phyloP scores from a whole-genome alignment of 2,329 filamentous ascomycete species.

The Aphanocladium album region DNA sequence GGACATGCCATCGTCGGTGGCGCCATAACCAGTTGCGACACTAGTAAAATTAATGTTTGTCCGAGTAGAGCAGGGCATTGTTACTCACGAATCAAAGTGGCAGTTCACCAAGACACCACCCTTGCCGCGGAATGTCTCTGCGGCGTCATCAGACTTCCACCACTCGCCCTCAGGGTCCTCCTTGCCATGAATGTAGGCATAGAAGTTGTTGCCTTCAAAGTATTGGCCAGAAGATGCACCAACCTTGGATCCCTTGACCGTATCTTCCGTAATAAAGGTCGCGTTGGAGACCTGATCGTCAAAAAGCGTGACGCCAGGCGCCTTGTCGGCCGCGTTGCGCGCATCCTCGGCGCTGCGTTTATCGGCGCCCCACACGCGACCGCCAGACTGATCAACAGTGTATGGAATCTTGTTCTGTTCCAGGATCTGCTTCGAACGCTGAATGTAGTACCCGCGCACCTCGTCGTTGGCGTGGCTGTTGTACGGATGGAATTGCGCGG shows the following conservation, averaged over 20 bases:
- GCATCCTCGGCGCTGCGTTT: background rate
- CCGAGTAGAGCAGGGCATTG: background rate
- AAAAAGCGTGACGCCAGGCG: slow-evolving; percentile 59
- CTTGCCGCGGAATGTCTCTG: slow-evolving; percentile 47
- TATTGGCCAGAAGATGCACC: slow-evolving; percentile 54
- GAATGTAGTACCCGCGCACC: slow-evolving; percentile 70
- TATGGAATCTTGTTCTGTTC: slow-evolving; percentile 52
- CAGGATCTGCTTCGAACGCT: slow-evolving; percentile 66
- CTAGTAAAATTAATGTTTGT: slow-evolving; percentile 35
- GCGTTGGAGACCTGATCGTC: slow-evolving; percentile 76
- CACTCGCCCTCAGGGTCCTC: slow-evolving; percentile 68
- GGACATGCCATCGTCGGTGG: slow-evolving; percentile 89
- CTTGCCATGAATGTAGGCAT: slow-evolving; percentile 82
- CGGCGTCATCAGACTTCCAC: slow-evolving; percentile 53
- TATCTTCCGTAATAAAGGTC: slow-evolving; percentile 47
- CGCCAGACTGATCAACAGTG: slow-evolving; percentile 34
- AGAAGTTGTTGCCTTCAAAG: slow-evolving; percentile 88
- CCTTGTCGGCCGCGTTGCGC: slow-evolving; percentile 6
- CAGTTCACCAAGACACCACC: slow-evolving; percentile 89
- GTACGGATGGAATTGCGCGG: slow-evolving; percentile 75
- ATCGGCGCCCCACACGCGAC: slow-evolving; percentile 21
- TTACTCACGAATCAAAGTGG: slow-evolving; percentile 70
- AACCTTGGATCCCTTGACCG: slow-evolving; percentile 17
- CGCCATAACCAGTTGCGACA: slow-evolving; percentile 86
- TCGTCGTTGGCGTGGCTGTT: slow-evolving; percentile 80